Evolutionary conservation across 2,329 filamentous ascomycete species (phyloP).

Genomic region (Colletotrichum graminicola): DNA sequence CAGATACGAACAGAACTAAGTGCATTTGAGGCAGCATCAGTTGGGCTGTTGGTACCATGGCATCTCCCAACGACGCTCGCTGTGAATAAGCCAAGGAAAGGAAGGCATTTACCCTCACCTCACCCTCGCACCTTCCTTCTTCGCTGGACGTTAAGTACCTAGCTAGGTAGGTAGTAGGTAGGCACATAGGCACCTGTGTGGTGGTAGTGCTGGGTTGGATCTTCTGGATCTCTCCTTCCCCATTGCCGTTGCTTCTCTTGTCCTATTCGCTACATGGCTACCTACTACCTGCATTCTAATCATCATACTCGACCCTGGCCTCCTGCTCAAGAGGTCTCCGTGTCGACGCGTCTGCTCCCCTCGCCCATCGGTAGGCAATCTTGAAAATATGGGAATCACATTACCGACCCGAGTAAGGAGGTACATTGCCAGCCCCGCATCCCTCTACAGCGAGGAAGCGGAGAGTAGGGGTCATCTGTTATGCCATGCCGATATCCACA

Average conservation of each 20-base stretch:
- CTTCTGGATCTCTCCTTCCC: neutral
- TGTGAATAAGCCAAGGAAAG: slow-evolving; percentile 8
- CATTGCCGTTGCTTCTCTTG: neutral
- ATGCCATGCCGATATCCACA: slow-evolving; percentile 19
- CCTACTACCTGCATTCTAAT: no score
- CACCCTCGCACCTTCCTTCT: slow-evolving; percentile 10
- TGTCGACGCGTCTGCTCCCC: slow-evolving; percentile 4
- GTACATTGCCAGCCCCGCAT: neutral
- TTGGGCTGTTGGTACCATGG: neutral
- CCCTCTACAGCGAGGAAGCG: neutral
- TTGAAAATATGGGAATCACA: slow-evolving; percentile 28
- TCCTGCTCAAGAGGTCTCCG: neutral
- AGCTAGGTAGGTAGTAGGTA: no score
- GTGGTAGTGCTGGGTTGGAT: neutral
- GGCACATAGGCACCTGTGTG: no score
- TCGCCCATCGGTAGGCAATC: slow-evolving; percentile 14
- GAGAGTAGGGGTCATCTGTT: slow-evolving; percentile 1
- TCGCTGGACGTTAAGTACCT: neutral
- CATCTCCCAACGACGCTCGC: neutral
- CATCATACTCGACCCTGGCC: neutral
- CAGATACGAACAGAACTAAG: neutral
- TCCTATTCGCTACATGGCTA: neutral
- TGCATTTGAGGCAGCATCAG: neutral
- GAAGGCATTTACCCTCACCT: neutral
- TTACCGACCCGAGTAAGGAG: slow-evolving; percentile 18